Percentiles rank a stretch among this genome's conserved stretches.
Conservation (phyloP, 148 eudicot species). For the Nepenthes gracilis region DNA sequence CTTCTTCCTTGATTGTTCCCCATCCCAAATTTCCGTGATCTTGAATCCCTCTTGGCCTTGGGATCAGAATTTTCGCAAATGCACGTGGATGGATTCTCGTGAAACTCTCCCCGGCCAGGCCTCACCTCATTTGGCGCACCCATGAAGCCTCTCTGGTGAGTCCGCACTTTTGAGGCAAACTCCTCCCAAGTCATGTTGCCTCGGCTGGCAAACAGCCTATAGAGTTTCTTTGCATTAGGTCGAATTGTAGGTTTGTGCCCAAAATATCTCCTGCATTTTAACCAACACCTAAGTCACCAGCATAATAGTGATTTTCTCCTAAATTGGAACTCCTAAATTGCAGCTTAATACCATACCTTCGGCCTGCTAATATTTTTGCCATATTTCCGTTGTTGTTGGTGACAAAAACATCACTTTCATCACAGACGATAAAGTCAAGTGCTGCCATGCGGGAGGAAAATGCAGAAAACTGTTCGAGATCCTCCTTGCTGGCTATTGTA, state of each 20-base stretch:
- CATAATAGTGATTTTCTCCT: background rate
- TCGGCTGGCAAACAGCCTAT: slow-evolving; percentile 46
- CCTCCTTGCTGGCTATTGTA: slow-evolving; percentile 74
- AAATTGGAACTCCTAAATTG: background rate
- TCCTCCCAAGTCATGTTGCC: slow-evolving; percentile 86
- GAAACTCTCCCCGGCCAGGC: slow-evolving; percentile 90
- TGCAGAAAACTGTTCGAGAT: slow-evolving; percentile 58
- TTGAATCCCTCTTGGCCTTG: slow-evolving; percentile 29
- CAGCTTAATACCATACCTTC: slow-evolving; percentile 36
- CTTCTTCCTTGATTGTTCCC: slow-evolving; percentile 16
- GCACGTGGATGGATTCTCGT: slow-evolving; percentile 86
- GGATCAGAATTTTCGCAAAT: slow-evolving; percentile 79
- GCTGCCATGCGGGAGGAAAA: slow-evolving; percentile 99
- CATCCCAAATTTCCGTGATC: slow-evolving; percentile 25
- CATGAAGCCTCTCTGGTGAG: slow-evolving; percentile 78
- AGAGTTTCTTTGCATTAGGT: slow-evolving; percentile 86
- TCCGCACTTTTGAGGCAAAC: slow-evolving; percentile 53
- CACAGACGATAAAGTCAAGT: slow-evolving; percentile 89
- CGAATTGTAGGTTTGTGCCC: slow-evolving; percentile 98
- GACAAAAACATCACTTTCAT: slow-evolving; percentile 96
- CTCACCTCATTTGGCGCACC: slow-evolving; percentile 82
- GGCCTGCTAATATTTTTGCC: slow-evolving; percentile 95
- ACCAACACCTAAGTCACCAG: background rate
- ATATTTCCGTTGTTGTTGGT: slow-evolving; percentile 97
- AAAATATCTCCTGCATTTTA: slow-evolving; percentile 70